These are phyloP conservation scores for Aspergillus unguis DNA, from an alignment of 2,329 filamentous ascomycete species.

Conservation along the genomic window DNA sequence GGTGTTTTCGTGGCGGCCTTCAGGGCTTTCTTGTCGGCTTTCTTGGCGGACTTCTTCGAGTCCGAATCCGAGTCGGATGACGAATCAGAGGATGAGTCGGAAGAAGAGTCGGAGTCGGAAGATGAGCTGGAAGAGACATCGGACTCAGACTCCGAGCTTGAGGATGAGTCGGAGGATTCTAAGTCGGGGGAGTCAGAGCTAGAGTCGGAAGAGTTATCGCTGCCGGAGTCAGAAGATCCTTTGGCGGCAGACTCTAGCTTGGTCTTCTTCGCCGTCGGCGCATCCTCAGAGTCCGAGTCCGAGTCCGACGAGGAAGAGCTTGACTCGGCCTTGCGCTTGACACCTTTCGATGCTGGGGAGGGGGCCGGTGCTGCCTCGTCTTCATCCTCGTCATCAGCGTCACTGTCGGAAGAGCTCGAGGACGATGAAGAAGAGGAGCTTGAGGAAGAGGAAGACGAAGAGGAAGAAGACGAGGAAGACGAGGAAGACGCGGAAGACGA, in stretches of 20 bases:
- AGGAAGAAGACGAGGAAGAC: constrained; percentile 33
- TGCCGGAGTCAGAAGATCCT: constrained; percentile 26
- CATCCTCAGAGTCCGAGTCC: constrained; percentile 39
- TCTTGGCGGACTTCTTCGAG: constrained; percentile 5
- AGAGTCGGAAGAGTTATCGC: constrained; percentile 32
- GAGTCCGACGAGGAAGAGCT: constrained; percentile 37
- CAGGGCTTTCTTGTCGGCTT: constrained; percentile 25
- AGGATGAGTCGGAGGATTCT: constrained; percentile 24
- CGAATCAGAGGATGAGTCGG: constrained; percentile 26
- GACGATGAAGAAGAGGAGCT: constrained; percentile 30
- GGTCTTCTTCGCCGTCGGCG: constrained; percentile 54
- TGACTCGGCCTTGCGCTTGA: constrained; percentile 59
- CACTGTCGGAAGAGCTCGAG: constrained; percentile 44
- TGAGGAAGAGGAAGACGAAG: constrained; percentile 33
- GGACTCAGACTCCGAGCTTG: constrained; percentile 15
- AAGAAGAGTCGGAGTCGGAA: constrained; percentile 30
- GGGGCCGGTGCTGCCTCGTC: constrained; percentile 48
- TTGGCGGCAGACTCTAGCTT: constrained; percentile 34
- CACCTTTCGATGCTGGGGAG: constrained; percentile 37
- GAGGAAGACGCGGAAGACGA: constrained; percentile 37
- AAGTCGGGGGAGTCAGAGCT: constrained; percentile 26
- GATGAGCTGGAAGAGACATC: constrained; percentile 22
- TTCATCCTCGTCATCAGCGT: constrained; percentile 52
- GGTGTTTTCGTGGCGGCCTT: constrained; percentile 37
- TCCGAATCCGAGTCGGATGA: constrained; percentile 26